These are phyloP conservation scores for Dactylellina cionopaga DNA, from an alignment of 2,329 filamentous ascomycete genomes.

Conservation along the genomic window DNA sequence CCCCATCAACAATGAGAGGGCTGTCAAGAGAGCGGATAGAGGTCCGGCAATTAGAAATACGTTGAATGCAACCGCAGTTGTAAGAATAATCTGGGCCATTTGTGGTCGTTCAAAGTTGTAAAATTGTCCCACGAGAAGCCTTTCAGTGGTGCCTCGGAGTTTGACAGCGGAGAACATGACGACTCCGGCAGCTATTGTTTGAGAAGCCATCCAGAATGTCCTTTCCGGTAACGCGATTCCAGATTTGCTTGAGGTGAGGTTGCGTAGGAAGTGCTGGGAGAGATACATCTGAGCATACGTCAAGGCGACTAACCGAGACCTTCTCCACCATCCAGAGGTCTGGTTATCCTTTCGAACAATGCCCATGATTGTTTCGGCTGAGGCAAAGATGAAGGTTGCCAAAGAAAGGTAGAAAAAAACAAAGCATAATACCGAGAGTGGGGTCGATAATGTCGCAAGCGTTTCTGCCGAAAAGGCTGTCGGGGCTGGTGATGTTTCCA, in stretches of 20 bases:
- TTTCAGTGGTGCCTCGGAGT: not conserved
- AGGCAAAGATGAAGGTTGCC: constrained; percentile 26
- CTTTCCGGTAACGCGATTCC: constrained; percentile 23
- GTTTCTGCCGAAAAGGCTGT: constrained; percentile 9
- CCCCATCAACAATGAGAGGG: constrained; percentile 2
- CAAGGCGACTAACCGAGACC: constrained; percentile 36
- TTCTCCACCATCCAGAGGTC: constrained; percentile 34
- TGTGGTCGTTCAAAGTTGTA: constrained; percentile 33
- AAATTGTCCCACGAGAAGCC: constrained; percentile 29
- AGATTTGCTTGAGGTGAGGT: constrained; percentile 14
- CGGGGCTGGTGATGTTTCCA: not conserved
- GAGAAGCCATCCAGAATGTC: constrained; percentile 47
- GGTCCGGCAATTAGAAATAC: constrained; percentile 14
- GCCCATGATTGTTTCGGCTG: constrained; percentile 27
- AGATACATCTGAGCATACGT: constrained; percentile 49
- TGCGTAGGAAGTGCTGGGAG: constrained; percentile 38
- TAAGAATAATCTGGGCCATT: constrained; percentile 26
- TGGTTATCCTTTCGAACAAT: constrained; percentile 39
- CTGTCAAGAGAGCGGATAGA: constrained; percentile 9
- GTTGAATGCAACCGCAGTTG: constrained; percentile 25
- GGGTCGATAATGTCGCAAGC: constrained; percentile 5
- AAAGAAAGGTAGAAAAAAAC: constrained; percentile 44
- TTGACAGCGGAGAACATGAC: constrained; percentile 20
- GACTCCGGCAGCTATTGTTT: constrained; percentile 30
- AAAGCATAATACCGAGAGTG: constrained; percentile 26